phyloP scores from a whole-genome alignment of 2,329 filamentous ascomycete species.

The Aspergillus aculeatinus region DNA sequence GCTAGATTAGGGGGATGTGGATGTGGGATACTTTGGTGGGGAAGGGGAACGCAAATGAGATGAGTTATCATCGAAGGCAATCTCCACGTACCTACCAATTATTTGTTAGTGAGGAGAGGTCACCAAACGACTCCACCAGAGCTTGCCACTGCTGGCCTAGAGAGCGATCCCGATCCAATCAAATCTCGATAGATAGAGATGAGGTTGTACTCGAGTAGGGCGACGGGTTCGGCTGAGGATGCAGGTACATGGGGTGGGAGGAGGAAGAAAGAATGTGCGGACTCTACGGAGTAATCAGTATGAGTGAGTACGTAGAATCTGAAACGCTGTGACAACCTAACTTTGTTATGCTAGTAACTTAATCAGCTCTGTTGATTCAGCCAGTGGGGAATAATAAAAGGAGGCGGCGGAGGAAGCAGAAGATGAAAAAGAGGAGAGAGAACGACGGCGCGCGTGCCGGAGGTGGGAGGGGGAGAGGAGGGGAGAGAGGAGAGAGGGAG shows the following conservation, averaged over 20 bases:
- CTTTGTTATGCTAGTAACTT: neutral
- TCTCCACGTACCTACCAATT: conserved; percentile 24
- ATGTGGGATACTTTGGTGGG: conserved; percentile 13
- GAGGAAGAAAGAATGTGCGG: neutral
- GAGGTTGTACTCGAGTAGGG: neutral
- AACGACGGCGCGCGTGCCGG: neutral
- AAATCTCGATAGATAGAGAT: neutral
- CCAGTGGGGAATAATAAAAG: conserved; percentile 1
- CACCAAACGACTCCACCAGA: conserved; percentile 29
- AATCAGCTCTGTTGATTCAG: neutral
- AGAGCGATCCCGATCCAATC: conserved; percentile 5
- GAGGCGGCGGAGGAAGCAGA: conserved; percentile 12
- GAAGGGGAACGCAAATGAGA: conserved; percentile 24
- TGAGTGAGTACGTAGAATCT: neutral
- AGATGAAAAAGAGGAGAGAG: conserved; percentile 9
- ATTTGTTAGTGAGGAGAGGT: conserved; percentile 27
- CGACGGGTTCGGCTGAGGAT: conserved; percentile 1
- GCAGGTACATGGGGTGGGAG: neutral
- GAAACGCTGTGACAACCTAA: conserved; percentile 1
- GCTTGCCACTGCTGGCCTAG: conserved; percentile 25
- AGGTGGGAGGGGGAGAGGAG: neutral
- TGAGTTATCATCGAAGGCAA: neutral
- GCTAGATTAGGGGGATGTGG: conserved; percentile 21
- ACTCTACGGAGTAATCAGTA: neutral
- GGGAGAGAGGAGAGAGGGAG: conserved; percentile 3